These are phyloP conservation scores for Daldinia concentrica DNA, from an alignment of 495 filamentous ascomycete genomes.

Conservation along the genomic window DNA sequence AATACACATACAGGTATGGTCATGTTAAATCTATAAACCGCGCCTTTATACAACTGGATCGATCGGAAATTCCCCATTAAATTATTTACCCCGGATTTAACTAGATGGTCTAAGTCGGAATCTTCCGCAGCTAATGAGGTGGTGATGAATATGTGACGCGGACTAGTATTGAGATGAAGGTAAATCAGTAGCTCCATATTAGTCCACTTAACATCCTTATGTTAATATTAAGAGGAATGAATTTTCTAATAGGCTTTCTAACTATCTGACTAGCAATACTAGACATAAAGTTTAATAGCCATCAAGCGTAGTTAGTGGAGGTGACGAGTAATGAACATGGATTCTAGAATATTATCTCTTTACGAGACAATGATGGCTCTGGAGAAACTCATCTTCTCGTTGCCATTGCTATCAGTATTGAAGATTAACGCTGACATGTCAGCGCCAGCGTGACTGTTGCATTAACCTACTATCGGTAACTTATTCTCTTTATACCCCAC, in stretches of 20 bases:
- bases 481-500: not conserved
- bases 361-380: not conserved
- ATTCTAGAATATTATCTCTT: constrained; percentile 3
- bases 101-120: not conserved
- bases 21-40: no score
- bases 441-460: not conserved
- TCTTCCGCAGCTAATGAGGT: constrained; percentile 5
- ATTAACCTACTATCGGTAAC: not conserved
- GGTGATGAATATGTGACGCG: constrained; percentile 30
- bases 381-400: not conserved
- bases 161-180: not conserved
- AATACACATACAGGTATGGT: no score
- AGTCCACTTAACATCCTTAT: not conserved
- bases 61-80: not conserved
- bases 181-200: not conserved
- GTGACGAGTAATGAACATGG: constrained; percentile 28
- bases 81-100: not conserved
- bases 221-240: not conserved
- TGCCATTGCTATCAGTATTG: not conserved
- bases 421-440: not conserved
- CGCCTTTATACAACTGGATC: not conserved
- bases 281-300: not conserved
- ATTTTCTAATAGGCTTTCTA: not conserved
- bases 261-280: not conserved
- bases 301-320: constrained; percentile 2